Base-by-base conservation (phyloP, 83 land plant species). In the Picea engelmannii region DNA sequence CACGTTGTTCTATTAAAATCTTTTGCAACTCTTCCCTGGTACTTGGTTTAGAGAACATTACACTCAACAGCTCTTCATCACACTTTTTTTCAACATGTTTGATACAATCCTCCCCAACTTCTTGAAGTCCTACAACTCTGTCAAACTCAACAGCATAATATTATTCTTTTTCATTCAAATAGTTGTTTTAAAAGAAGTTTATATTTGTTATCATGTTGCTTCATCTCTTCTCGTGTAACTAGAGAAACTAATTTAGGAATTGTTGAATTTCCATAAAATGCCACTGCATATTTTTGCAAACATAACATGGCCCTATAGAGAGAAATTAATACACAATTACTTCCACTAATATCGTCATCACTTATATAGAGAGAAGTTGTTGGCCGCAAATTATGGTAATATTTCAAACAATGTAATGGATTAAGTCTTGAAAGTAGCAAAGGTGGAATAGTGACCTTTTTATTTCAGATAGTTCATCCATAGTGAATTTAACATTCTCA, bases 381-480 rank as follows among this genome's bases (percentile, higher is more conserved):
- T 70, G 98, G 98, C 84, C 92, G 88, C 82, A 97, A 80, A 82
- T 97, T 97, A 81, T 95, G 98, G 81, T 97, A 97, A 75, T 95
- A 94, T 84, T 91, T 87, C 66, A 97, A 82, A 80, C 90, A 95
- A 62, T 83, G 83, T 82, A 97, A 82, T 62, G 99, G 93, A 82
- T 97, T 97, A 85, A 97, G 95, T 4, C 99, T 98, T n/a, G 90
- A 80, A 76, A 97, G 97, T 23, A 87, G 94, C 79, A 97, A 89
- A 78, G 91, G 88, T n/a, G 91, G 91, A 66, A 83, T 79, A 71
- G 97, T 84, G 35, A 95, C 78, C 66, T 84, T 92, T 69, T 90
- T 97, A 2, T 84, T 82, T 92, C 5, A 42, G 47, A 47, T 47
- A 47, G 52, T 9, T 47, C 52, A 47, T 47, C 52, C 6, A 47